Evolutionary conservation across 2,329 filamentous ascomycete species (phyloP), one percentile per base, ranked within the genome.

Genomic region (Cercospora sp.): DNA sequence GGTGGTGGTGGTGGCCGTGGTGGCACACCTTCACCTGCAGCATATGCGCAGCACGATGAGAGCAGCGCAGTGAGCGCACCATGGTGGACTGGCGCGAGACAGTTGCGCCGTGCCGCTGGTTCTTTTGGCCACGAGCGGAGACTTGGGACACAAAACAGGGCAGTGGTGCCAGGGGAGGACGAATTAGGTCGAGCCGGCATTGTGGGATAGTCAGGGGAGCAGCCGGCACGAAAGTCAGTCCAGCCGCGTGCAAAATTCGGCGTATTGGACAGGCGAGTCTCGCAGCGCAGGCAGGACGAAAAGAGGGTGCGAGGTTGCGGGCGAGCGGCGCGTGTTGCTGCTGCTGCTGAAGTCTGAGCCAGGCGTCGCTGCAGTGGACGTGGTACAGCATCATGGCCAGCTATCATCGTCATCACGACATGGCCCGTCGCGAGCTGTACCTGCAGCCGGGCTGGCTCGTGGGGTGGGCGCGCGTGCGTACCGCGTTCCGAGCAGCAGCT

Each of bases 141-240:
- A 18, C 53, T 30, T 58, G 53, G 53, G 23, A 58, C 53, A 31
- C 20, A n/a, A 58, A 58, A 31, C 53, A 58, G 30, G 53, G 53
- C 53, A 31, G 9, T 9, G 26, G 53, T 26, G 30, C 12, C 53
- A 13, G 53, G 53, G 53, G 30, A 58, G 53, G 26, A 58, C 30
- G 53, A 31, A 57, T 57, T 20, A 10, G 45, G 45, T 51, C 18
- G 45, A 20, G 45, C 53, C 53, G 53, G 53, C 53, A 58, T 20
- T 16, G 26, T 58, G 28, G 53, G 53, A 58, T 58, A 33, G 53
- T 58, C 53, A 58, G 53, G 53, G 53, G 53, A 58, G 53, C 53
- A 33, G 53, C 26, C 53, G 53, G 53, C 26, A 31, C 26, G 53
- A 58, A 58, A 58, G 53, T 31, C 26, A 18, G 53, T 58, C 26